A percentile compares a stretch with the other conserved stretches of the same genome.
Evolutionary conservation across 345 rosid species (phyloP).

Genomic region (Pistacia vera): DNA sequence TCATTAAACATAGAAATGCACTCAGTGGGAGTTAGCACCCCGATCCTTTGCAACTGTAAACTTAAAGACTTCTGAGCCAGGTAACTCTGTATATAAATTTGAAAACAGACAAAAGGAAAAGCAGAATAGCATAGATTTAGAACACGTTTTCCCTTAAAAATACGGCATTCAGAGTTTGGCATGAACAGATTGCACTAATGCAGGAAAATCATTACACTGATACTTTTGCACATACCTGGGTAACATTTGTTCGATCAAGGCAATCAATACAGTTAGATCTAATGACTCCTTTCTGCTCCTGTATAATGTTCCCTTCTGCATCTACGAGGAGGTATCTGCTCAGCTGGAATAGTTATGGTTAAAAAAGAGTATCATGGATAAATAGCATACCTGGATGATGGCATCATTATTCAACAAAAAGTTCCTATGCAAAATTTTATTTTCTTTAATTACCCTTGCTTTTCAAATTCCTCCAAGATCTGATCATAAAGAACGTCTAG

Average conservation of each 20-base stretch:
- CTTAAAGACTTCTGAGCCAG: conserved; percentile 75
- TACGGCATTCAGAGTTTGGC: conserved; percentile 5
- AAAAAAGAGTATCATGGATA: conserved; percentile 41
- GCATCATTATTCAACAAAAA: conserved; percentile 19
- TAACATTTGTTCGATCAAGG: conserved; percentile 96
- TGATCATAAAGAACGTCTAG: conserved; percentile 70
- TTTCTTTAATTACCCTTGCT: conserved; percentile 73
- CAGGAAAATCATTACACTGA: neutral
- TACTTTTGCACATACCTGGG: conserved; percentile 62
- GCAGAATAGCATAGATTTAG: neutral
- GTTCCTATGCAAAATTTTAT: conserved; percentile 12
- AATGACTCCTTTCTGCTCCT: conserved; percentile 86
- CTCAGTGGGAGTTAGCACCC: conserved; percentile 54
- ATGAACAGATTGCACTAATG: conserved; percentile 10
- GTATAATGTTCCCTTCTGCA: conserved; percentile 60
- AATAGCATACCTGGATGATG: conserved; percentile 31
- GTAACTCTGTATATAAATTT: conserved; percentile 53
- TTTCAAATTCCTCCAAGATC: conserved; percentile 69
- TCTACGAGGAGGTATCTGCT: conserved; percentile 89
- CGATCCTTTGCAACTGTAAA: conserved; percentile 71
- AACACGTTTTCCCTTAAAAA: conserved; percentile 1
- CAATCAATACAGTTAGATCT: conserved; percentile 97
- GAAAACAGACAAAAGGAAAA: conserved; percentile 24
- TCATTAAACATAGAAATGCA: conserved; percentile 64
- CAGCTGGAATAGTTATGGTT: conserved; percentile 63